Conservation (phyloP, 208 protist genomes). For the Crithidia bombi region DNA sequence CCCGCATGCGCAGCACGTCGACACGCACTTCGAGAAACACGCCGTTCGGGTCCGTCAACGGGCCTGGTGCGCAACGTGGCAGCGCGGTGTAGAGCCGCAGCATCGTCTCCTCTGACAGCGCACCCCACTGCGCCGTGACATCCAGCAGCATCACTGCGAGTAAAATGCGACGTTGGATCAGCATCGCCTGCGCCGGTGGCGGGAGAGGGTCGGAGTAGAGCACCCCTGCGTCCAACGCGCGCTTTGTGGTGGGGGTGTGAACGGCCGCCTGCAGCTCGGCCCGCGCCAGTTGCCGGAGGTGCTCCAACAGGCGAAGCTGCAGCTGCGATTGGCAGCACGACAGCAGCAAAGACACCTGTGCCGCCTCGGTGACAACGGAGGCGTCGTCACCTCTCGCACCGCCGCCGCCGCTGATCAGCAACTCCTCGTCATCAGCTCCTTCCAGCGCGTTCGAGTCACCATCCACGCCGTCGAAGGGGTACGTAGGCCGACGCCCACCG, state of each 20-base stretch:
- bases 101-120: slow-evolving; percentile 35
- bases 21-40: slow-evolving; percentile 62
- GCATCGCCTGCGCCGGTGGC: slow-evolving; percentile 5
- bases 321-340: slow-evolving; percentile 43
- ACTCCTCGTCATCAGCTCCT: slow-evolving; percentile 13
- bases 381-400: neutral
- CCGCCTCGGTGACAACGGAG: slow-evolving; percentile 13
- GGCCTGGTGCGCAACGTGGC: slow-evolving; percentile 22
- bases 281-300: slow-evolving; percentile 22
- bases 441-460: slow-evolving; percentile 3
- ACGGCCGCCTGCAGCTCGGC: slow-evolving; percentile 20
- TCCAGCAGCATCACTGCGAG: slow-evolving; percentile 43
- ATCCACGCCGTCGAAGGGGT: neutral
- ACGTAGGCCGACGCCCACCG: neutral
- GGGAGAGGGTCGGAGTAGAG: slow-evolving; percentile 28
- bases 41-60: slow-evolving; percentile 63
- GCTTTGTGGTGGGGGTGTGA: slow-evolving; percentile 34
- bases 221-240: slow-evolving; percentile 26
- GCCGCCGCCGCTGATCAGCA: neutral
- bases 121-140: slow-evolving; percentile 27
- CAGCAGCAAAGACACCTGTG: slow-evolving; percentile 32
- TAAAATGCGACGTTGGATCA: slow-evolving; percentile 37
- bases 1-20: slow-evolving; percentile 37
- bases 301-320: slow-evolving; percentile 30
- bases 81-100: slow-evolving; percentile 27